These are phyloP conservation scores for Gossypium ekmanianum DNA, from an alignment of 345 rosid species.

Conservation along the genomic window DNA sequence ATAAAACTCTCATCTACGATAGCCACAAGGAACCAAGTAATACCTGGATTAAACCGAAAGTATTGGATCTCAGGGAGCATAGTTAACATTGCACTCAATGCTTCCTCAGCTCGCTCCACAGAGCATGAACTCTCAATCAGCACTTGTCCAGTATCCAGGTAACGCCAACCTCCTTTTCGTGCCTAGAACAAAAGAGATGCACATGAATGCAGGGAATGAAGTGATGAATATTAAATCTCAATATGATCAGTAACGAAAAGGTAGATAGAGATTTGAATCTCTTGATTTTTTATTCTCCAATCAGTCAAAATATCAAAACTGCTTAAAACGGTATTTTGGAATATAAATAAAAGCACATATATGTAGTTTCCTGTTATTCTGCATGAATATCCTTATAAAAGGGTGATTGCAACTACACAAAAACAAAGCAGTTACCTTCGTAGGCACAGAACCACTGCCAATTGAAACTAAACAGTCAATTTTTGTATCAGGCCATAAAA, in stretches of 20 bases:
- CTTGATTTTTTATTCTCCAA: not conserved
- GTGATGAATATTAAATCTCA: not conserved
- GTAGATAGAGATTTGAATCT: not conserved
- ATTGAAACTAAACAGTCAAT: constrained; percentile 92
- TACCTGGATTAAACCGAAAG: constrained; percentile 92
- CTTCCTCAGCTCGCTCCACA: constrained; percentile 95
- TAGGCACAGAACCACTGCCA: constrained; percentile 95
- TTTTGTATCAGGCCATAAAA: constrained; percentile 95
- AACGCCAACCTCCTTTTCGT: constrained; percentile 98
- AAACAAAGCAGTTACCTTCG: constrained; percentile 54
- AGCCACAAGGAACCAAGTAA: constrained; percentile 4
- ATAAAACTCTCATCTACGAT: constrained; percentile 4
- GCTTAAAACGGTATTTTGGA: not conserved
- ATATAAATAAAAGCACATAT: not conserved
- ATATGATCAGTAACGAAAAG: constrained; percentile 3
- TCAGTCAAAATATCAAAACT: not conserved
- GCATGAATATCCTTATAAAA: not conserved
- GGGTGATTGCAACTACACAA: constrained; percentile 5
- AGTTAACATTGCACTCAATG: constrained; percentile 80
- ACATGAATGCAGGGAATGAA: not conserved
- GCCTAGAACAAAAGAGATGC: constrained; percentile 37
- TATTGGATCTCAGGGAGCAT: constrained; percentile 91
- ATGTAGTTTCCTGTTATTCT: not conserved
- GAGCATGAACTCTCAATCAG: constrained; percentile 98
- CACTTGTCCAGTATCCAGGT: constrained; percentile 95